These are phyloP conservation scores for Torulaspora pretoriensis DNA, from an alignment of 1,139 yeast genomes.

Conservation along the genomic window DNA sequence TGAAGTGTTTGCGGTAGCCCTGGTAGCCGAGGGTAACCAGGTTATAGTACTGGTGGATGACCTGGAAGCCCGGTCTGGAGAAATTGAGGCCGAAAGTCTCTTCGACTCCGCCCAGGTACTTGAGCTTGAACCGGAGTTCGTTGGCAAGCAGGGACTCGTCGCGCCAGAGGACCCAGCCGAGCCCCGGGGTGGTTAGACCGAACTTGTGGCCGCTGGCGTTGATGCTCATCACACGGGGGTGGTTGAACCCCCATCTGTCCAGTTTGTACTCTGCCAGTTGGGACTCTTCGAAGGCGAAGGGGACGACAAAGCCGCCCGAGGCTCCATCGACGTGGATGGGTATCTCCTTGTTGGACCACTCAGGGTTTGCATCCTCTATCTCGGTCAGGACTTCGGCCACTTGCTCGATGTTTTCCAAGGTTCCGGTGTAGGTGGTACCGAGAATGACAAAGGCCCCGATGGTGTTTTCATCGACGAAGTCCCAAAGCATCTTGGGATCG, in stretches of 20 bases:
- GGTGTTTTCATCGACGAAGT: conserved; percentile 79
- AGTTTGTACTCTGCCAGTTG: conserved; percentile 22
- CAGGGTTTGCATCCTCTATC: conserved; percentile 44
- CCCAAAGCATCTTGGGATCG: conserved; percentile 55
- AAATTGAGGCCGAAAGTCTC: conserved; percentile 83
- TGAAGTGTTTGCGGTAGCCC: conserved; percentile 65
- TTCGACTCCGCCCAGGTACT: conserved; percentile 85
- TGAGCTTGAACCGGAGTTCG: conserved; percentile 68
- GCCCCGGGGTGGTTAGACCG: conserved; percentile 84
- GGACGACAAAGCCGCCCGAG: conserved; percentile 84
- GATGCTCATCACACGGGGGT: conserved; percentile 74
- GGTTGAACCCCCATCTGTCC: conserved; percentile 70
- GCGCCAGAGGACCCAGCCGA: conserved; percentile 90
- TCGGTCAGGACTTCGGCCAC: conserved; percentile 62
- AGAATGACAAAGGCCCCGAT: conserved; percentile 85
- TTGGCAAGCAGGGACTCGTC: conserved; percentile 61
- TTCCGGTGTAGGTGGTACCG: conserved; percentile 92
- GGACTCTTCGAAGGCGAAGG: conserved; percentile 69
- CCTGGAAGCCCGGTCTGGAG: conserved; percentile 90
- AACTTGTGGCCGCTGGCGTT: conserved; percentile 94
- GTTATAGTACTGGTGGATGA: conserved; percentile 80
- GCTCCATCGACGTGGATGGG: conserved; percentile 96
- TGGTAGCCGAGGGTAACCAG: conserved; percentile 64
- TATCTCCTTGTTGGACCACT: conserved; percentile 52
- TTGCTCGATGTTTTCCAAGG: conserved; percentile 71